Conservation (phyloP, 768 basidiomycete genomes). For the Lactifluus subvellereus region DNA sequence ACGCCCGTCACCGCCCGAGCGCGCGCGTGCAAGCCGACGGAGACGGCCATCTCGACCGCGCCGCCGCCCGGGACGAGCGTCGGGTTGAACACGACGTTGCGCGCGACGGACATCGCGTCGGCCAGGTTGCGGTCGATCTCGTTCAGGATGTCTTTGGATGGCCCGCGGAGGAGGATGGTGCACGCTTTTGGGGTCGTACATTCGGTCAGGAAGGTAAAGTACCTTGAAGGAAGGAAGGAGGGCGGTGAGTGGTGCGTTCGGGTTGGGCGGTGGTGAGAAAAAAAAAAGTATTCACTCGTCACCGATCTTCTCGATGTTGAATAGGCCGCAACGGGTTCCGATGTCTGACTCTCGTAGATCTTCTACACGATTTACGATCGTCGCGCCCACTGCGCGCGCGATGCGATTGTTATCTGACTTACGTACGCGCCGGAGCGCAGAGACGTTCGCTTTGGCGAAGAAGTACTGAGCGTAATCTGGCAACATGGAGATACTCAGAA, state of each 20-base stretch:
- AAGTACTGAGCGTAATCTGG: slow-evolving; percentile 91
- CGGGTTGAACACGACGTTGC: slow-evolving; percentile 96
- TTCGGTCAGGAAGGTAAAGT: slow-evolving; percentile 95
- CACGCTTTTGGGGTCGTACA: slow-evolving; percentile 91
- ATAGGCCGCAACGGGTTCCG: slow-evolving; percentile 91
- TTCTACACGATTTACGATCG: slow-evolving; percentile 94
- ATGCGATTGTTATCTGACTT: slow-evolving; percentile 99
- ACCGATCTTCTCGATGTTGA: slow-evolving; percentile 94
- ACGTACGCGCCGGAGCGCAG: slow-evolving; percentile 94
- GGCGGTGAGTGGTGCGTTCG: background rate
- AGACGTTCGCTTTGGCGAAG: slow-evolving; percentile 79
- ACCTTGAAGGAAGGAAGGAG: slow-evolving; percentile 41
- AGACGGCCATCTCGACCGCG: slow-evolving; percentile 97
- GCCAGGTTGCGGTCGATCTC: slow-evolving; percentile 97
- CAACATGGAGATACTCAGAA: background rate
- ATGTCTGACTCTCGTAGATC: slow-evolving; percentile 90
- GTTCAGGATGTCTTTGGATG: slow-evolving; percentile 96
- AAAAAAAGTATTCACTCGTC: slow-evolving; percentile 59
- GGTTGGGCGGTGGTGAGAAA: background rate
- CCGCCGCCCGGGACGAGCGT: slow-evolving; percentile 92
- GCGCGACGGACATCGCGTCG: slow-evolving; percentile 95
- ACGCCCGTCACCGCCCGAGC: slow-evolving; percentile 79
- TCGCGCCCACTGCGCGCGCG: slow-evolving; percentile 90
- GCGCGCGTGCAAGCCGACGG: slow-evolving; percentile 76
- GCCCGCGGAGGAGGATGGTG: slow-evolving; percentile 95